Percentiles rank a stretch among this genome's conserved stretches.
Conservation (phyloP, 2,329 filamentous ascomycete genomes). For the Fusarium solani-melongenae region DNA sequence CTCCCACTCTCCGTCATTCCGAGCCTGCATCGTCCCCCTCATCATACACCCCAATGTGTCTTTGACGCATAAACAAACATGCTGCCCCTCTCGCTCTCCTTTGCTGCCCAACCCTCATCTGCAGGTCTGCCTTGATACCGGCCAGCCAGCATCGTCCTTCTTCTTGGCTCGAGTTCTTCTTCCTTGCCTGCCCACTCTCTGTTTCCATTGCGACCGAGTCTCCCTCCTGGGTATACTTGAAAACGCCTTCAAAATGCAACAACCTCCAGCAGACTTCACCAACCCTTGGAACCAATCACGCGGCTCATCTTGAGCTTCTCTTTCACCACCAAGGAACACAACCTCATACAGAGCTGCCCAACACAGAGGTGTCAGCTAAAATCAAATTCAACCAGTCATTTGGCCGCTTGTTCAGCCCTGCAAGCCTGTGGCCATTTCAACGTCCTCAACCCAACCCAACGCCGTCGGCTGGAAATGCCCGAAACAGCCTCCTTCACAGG, state of each 20-base stretch:
- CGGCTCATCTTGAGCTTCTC: slow-evolving; percentile 9
- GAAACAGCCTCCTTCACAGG: slow-evolving; percentile 14
- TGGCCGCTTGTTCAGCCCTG: slow-evolving; percentile 6
- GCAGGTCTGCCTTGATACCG: not conserved
- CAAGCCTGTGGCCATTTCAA: slow-evolving; percentile 5
- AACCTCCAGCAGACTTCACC: not conserved
- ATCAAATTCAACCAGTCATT: slow-evolving; percentile 3
- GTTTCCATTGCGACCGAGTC: not conserved
- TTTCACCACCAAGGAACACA: not conserved
- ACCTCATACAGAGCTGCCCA: slow-evolving; percentile 16
- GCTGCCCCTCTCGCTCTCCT: not conserved
- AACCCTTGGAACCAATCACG: not conserved
- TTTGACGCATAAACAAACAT: not conserved
- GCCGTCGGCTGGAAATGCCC: slow-evolving; percentile 35
- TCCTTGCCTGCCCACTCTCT: not conserved
- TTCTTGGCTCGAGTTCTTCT: not conserved
- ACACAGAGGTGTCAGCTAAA: slow-evolving; percentile 4
- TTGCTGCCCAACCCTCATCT: not conserved
- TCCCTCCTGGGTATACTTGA: not conserved
- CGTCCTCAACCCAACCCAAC: slow-evolving; percentile 23
- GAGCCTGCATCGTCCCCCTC: not conserved
- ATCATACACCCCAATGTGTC: not conserved
- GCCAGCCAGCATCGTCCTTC: not conserved
- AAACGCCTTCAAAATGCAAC: not conserved
- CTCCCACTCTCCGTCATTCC: not conserved